Evolutionary conservation across 2,329 filamentous ascomycete genomes (phyloP).

Genomic region (Neonectria neomacrospora): DNA sequence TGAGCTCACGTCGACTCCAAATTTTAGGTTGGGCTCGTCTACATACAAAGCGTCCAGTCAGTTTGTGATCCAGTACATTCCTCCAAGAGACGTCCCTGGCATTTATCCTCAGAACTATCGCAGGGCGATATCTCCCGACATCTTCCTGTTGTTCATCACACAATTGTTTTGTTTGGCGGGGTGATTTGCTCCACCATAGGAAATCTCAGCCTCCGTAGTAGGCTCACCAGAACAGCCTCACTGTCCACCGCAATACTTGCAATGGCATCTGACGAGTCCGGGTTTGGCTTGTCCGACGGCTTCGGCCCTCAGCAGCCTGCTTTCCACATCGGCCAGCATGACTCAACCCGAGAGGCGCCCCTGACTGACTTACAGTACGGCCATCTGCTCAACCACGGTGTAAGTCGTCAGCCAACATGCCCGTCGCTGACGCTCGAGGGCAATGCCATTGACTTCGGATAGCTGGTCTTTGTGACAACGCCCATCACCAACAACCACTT

Average conservation of each 20-base stretch:
- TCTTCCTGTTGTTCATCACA: slow-evolving; percentile 14
- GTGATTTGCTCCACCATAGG: slow-evolving; percentile 43
- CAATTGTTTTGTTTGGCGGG: slow-evolving; percentile 38
- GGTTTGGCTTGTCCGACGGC: slow-evolving; percentile 42
- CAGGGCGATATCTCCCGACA: slow-evolving; percentile 11
- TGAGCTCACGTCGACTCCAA: slow-evolving; percentile 15
- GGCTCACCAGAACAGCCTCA: slow-evolving; percentile 8
- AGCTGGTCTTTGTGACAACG: slow-evolving; percentile 84
- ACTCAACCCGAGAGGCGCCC: slow-evolving; percentile 69
- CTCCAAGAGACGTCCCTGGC: background rate
- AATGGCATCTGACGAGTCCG: slow-evolving; percentile 41
- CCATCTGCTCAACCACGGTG: slow-evolving; percentile 74
- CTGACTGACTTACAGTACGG: slow-evolving; percentile 73
- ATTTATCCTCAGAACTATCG: slow-evolving; percentile 18
- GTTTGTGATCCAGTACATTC: background rate
- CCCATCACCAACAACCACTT: slow-evolving; percentile 82
- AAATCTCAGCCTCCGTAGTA: slow-evolving; percentile 41
- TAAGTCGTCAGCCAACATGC: slow-evolving; percentile 55
- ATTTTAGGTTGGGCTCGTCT: slow-evolving; percentile 8
- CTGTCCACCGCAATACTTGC: slow-evolving; percentile 4
- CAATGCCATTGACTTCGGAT: slow-evolving; percentile 35
- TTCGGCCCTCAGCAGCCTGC: slow-evolving; percentile 50
- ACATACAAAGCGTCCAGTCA: background rate
- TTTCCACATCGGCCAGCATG: slow-evolving; percentile 81
- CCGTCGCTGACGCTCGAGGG: slow-evolving; percentile 14